phyloP scores from a whole-genome alignment of 495 filamentous ascomycete species.

The Daldinia loculata region DNA sequence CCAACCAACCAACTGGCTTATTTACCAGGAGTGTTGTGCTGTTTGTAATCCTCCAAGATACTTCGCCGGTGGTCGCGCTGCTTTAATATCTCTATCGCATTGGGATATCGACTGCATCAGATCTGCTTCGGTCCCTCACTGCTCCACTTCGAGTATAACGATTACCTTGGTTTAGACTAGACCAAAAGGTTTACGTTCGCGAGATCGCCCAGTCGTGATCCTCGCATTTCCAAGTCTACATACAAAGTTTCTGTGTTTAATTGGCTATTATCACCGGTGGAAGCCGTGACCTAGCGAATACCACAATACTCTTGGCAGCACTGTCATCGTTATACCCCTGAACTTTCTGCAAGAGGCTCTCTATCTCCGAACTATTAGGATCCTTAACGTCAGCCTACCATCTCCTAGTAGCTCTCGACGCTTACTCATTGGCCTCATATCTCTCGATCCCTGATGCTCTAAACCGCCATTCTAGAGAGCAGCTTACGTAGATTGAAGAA shows the following conservation, averaged over 20 bases:
- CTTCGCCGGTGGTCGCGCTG: neutral
- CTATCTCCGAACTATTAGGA: conserved; percentile 31
- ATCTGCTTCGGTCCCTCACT: conserved; percentile 2
- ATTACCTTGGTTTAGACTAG: conserved; percentile 1
- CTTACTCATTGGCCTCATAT: conserved; percentile 34
- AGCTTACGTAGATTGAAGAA: conserved; percentile 27
- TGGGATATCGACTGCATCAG: conserved; percentile 17
- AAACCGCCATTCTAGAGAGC: neutral
- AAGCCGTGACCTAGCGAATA: conserved; percentile 8
- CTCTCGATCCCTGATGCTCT: conserved; percentile 17
- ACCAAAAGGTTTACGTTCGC: conserved; percentile 10
- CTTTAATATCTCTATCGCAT: conserved; percentile 19
- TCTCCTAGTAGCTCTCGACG: conserved; percentile 17
- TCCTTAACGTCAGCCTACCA: conserved; percentile 14
- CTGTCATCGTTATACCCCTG: conserved; percentile 26
- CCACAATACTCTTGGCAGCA: conserved; percentile 15
- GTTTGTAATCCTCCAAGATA: conserved; percentile 8
- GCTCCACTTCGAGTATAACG: conserved; percentile 20
- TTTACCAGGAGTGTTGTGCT: conserved; percentile 1
- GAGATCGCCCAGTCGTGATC: conserved; percentile 13
- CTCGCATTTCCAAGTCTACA: conserved; percentile 5
- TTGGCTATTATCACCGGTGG: conserved; percentile 21
- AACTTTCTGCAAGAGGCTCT: conserved; percentile 34
- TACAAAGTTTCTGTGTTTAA: conserved; percentile 9
- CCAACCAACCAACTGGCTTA: conserved; percentile 6